A percentile compares a stretch with the other conserved stretches of the same genome.
Evolutionary conservation across 768 basidiomycete genomes (phyloP).

Genomic region (Lentinula lateritia): DNA sequence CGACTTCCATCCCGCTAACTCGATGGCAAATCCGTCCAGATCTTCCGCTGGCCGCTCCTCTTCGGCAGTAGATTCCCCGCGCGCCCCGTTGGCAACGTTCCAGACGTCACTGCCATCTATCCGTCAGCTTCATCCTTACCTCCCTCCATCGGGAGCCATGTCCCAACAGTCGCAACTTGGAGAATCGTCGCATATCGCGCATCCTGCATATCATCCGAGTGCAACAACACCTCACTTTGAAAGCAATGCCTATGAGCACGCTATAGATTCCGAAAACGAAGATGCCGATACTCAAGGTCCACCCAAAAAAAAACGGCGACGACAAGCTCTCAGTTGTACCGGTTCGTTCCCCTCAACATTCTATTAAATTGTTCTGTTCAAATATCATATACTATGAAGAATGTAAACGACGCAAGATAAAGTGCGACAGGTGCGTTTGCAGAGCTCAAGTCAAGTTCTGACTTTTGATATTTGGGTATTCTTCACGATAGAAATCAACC

Average conservation of each 20-base stretch:
- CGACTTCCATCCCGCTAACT: not conserved
- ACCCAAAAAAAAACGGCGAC: constrained; percentile 76
- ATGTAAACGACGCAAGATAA: constrained; percentile 84
- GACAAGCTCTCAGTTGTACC: constrained; percentile 82
- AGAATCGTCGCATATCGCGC: constrained; percentile 18
- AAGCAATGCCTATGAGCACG: constrained; percentile 24
- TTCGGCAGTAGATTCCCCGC: not conserved
- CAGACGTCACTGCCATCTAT: constrained; percentile 48
- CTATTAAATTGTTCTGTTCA: constrained; percentile 7
- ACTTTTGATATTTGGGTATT: constrained; percentile 15
- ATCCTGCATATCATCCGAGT: constrained; percentile 14
- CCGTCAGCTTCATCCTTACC: constrained; percentile 61
- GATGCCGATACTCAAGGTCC: constrained; percentile 46
- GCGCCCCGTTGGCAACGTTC: not conserved
- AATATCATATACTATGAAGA: constrained; percentile 41
- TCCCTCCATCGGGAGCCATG: constrained; percentile 42
- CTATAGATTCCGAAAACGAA: constrained; percentile 56
- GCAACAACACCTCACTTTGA: constrained; percentile 20
- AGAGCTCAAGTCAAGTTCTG: not conserved
- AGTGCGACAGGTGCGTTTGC: constrained; percentile 68
- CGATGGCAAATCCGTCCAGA: not conserved
- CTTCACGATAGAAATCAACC: constrained; percentile 57
- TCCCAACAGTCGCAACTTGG: constrained; percentile 20
- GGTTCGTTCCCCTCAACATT: constrained; percentile 42
- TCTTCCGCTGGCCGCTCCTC: not conserved